Percentiles rank a stretch among this genome's conserved stretches.
These are phyloP conservation scores for Jacaranda mimosifolia DNA, from an alignment of 257 asterid species.

Conservation along the genomic window DNA sequence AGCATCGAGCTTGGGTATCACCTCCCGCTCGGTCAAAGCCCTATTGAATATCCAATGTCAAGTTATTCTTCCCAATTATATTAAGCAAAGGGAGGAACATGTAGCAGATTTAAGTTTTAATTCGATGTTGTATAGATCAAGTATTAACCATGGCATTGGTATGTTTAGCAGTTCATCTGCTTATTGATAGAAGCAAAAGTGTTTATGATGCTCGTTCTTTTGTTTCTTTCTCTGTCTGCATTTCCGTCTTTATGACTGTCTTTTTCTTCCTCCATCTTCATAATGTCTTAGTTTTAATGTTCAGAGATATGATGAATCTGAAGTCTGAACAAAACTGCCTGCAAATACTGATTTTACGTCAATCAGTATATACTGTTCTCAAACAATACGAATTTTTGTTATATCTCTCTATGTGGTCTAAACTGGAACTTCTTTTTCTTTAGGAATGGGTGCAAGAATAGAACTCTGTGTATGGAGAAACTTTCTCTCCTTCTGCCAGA, in stretches of 20 bases:
- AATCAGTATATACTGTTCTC: not conserved
- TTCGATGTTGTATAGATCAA: not conserved
- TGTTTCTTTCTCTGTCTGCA: not conserved
- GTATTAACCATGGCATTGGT: not conserved
- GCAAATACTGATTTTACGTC: not conserved
- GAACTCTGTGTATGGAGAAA: constrained; percentile 89
- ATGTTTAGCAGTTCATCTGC: not conserved
- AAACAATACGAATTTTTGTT: not conserved
- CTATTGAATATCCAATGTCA: not conserved
- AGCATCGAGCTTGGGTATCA: not conserved
- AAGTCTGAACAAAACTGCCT: not conserved
- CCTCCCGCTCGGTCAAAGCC: not conserved
- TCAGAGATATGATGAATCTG: constrained; percentile 7
- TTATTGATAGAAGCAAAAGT: not conserved
- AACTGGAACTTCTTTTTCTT: constrained; percentile 27
- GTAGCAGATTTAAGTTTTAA: not conserved
- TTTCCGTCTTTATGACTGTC: not conserved
- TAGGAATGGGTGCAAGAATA: constrained; percentile 82
- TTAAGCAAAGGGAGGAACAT: not conserved
- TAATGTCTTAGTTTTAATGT: not conserved
- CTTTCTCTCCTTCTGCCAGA: constrained; percentile 91
- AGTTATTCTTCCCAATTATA: not conserved
- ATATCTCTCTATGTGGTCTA: not conserved
- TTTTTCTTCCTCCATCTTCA: not conserved
- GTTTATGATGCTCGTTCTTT: not conserved